Percentiles rank a stretch among this genome's conserved stretches.
phyloP scores from a whole-genome alignment of 2,329 filamentous ascomycete genomes.

The Trichoderma semiorbis region DNA sequence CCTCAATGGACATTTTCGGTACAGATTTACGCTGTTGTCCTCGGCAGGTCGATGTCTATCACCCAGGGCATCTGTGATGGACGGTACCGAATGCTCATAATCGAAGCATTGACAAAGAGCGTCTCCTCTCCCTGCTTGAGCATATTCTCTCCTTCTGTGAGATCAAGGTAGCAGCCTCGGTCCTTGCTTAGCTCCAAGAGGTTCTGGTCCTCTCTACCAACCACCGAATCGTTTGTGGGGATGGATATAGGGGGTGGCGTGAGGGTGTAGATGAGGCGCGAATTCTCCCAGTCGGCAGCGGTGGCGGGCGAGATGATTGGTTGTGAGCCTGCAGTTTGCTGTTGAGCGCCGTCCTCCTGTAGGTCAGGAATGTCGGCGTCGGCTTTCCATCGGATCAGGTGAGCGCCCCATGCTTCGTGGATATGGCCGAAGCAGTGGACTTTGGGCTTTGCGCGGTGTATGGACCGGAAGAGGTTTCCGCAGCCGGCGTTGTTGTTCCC shows the following conservation, averaged over 20 bases:
- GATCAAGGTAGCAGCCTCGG: slow-evolving; percentile 37
- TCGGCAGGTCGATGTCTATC: slow-evolving; percentile 45
- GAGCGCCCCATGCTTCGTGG: slow-evolving; percentile 58
- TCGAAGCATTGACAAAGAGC: slow-evolving; percentile 58
- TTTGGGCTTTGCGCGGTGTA: slow-evolving; percentile 41
- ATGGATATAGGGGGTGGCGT: slow-evolving; percentile 25
- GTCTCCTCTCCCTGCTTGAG: slow-evolving; percentile 46
- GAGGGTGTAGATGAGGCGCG: slow-evolving; percentile 35
- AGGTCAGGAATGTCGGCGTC: slow-evolving; percentile 19
- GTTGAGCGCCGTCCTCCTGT: too few relatives aligned
- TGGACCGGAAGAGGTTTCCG: slow-evolving; percentile 41
- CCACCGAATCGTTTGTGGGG: slow-evolving; percentile 21
- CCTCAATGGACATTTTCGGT: background rate
- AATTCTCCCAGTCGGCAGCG: slow-evolving; percentile 40
- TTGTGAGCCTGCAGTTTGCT: slow-evolving; percentile 17
- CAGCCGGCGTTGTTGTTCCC: slow-evolving; percentile 39
- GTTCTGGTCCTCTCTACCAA: slow-evolving; percentile 17
- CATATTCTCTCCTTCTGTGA: slow-evolving; percentile 31
- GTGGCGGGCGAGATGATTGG: background rate
- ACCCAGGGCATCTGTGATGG: slow-evolving; percentile 51
- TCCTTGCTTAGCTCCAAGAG: slow-evolving; percentile 26
- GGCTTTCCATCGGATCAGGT: slow-evolving; percentile 48
- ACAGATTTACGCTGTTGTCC: background rate
- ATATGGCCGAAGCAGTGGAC: slow-evolving; percentile 58
- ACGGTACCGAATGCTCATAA: slow-evolving; percentile 43